Conservation (phyloP, 2,329 filamentous ascomycete species). For the Trichophyton equinum region DNA sequence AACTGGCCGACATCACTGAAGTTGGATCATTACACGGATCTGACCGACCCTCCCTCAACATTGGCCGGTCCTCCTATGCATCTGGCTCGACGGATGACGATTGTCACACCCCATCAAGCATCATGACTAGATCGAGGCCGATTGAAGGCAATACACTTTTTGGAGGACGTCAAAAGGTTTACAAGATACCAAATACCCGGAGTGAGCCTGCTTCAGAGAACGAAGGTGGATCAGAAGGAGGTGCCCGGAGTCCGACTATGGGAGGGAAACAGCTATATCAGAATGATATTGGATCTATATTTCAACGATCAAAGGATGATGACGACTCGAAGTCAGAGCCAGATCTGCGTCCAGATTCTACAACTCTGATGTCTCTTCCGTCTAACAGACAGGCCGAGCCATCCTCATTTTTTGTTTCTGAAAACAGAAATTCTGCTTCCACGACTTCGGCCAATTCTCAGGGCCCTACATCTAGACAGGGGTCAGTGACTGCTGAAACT, state of each 20-base stretch:
- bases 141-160: constrained; percentile 87
- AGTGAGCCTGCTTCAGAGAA: constrained; percentile 30
- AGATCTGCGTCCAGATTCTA: neutral
- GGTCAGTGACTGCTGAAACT: constrained; percentile 14
- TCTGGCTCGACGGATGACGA: constrained; percentile 55
- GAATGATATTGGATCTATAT: constrained; percentile 54
- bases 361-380: constrained; percentile 38
- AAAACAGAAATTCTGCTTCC: constrained; percentile 66
- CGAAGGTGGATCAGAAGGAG: constrained; percentile 10
- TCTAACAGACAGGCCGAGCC: constrained; percentile 9
- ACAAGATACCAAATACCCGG: constrained; percentile 54
- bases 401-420: constrained; percentile 55
- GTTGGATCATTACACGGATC: constrained; percentile 62
- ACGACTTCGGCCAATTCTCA: constrained; percentile 83
- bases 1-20: constrained; percentile 76
- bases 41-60: constrained; percentile 45
- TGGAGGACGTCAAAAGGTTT: constrained; percentile 90
- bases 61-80: constrained; percentile 52
- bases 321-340: constrained; percentile 16
- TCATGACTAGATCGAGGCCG: constrained; percentile 71
- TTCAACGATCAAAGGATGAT: constrained; percentile 59
- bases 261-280: constrained; percentile 64
- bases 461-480: constrained; percentile 22
- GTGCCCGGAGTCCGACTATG: constrained; percentile 38
- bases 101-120: constrained; percentile 47